Conservation (phyloP, 2,329 filamentous ascomycete species). For the Pseudogymnoascus sp. region DNA sequence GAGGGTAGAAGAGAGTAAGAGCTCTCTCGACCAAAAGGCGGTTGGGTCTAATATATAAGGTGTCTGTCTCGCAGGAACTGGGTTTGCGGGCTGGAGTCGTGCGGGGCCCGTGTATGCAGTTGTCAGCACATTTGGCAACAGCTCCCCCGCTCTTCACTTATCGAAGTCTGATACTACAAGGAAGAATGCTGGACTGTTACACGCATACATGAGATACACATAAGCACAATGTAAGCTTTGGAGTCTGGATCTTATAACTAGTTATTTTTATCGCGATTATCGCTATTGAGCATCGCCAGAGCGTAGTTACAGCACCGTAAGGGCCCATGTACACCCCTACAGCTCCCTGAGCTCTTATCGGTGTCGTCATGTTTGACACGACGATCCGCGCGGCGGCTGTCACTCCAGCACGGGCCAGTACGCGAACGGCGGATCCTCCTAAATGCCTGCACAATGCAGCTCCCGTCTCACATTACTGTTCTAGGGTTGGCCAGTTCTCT, state of each 20-base stretch:
- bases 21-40: background rate
- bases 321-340: background rate
- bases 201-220: background rate
- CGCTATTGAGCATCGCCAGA: background rate
- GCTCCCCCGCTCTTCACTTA: constrained; percentile 1
- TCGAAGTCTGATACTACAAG: background rate
- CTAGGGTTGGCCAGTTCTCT: background rate
- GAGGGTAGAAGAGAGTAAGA: background rate
- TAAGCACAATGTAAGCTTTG: background rate
- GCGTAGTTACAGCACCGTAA: background rate
- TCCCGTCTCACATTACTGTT: constrained; percentile 7
- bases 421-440: background rate
- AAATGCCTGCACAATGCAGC: background rate
- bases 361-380: background rate
- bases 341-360: constrained; percentile 6
- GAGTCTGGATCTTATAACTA: background rate
- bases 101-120: background rate
- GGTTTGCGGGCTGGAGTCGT: constrained; percentile 3
- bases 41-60: background rate
- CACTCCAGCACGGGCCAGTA: constrained; percentile 1
- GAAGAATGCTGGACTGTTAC: background rate
- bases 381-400: background rate
- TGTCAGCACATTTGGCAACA: constrained; percentile 10
- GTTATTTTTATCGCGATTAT: background rate
- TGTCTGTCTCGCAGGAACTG: background rate